A percentile compares a stretch with the other conserved stretches of the same genome.
Evolutionary conservation across 495 filamentous ascomycete species (phyloP).

Genomic region (Pseudevernia furfuracea): DNA sequence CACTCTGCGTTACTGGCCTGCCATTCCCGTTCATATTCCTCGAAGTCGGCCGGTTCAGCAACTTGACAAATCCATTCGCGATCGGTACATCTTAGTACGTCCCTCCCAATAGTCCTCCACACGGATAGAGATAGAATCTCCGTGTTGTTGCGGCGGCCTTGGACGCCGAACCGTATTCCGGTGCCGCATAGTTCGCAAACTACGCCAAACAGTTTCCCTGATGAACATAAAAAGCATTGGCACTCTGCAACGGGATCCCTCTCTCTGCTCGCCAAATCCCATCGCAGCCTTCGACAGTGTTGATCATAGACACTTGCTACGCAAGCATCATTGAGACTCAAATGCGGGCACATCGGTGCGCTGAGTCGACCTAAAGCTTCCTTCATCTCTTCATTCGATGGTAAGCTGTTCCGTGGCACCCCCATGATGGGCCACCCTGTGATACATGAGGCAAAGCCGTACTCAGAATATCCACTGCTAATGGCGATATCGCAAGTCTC

Average conservation of each 20-base stretch:
- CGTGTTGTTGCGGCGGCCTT: rapidly evolving
- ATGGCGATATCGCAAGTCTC: too few species aligned
- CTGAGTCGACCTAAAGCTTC: not conserved
- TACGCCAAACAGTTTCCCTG: not conserved
- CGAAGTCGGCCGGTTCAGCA: not conserved
- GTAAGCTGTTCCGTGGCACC: not conserved
- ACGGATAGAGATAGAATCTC: not conserved
- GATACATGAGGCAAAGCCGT: not conserved
- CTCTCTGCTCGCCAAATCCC: not conserved
- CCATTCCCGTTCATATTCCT: not conserved
- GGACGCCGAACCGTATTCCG: not conserved
- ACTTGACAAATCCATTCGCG: not conserved
- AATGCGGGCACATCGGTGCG: not conserved
- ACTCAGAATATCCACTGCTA: too few species aligned
- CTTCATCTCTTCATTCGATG: not conserved
- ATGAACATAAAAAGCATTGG: too few species aligned
- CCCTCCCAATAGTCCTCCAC: too few species aligned
- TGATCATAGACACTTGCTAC: not conserved
- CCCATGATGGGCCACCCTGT: not conserved
- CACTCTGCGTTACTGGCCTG: not conserved
- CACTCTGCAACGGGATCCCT: too few species aligned
- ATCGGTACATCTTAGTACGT: not conserved
- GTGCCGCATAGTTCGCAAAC: not conserved
- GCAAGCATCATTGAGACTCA: not conserved
- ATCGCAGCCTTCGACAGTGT: not conserved